phyloP scores from a whole-genome alignment of 2,329 filamentous ascomycete species.

The Ophiosphaerella narmari region DNA sequence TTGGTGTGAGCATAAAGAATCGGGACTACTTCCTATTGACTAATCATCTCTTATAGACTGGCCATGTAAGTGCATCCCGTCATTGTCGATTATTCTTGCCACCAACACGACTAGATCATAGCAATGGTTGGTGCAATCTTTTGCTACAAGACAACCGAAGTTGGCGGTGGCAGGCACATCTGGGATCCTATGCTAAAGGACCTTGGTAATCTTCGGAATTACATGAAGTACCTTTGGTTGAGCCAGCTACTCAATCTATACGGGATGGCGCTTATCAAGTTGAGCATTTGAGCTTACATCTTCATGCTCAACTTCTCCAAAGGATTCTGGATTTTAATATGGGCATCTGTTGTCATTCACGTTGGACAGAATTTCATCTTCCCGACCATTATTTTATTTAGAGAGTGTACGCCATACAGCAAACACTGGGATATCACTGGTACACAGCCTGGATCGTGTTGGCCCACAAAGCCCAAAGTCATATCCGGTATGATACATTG shows the following conservation, averaged over 20 bases:
- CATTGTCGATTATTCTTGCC: background rate
- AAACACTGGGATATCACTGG: conserved; percentile 29
- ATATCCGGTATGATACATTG: conserved; percentile 17
- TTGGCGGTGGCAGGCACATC: conserved; percentile 25
- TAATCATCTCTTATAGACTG: conserved; percentile 31
- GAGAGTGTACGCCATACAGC: conserved; percentile 26
- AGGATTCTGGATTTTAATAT: conserved; percentile 25
- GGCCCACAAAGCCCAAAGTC: conserved; percentile 26
- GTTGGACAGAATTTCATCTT: conserved; percentile 29
- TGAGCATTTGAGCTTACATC: conserved; percentile 35
- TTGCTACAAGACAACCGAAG: conserved; percentile 24
- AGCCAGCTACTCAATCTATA: conserved; percentile 31
- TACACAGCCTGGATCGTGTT: conserved; percentile 27
- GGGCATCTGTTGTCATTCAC: conserved; percentile 25
- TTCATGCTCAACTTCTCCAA: conserved; percentile 32
- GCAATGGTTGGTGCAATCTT: conserved; percentile 25
- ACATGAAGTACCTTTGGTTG: conserved; percentile 26
- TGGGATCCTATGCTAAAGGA: conserved; percentile 29
- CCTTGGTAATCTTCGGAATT: conserved; percentile 20
- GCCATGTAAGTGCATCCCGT: conserved; percentile 17
- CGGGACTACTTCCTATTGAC: conserved; percentile 28
- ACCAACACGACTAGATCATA: conserved; percentile 18
- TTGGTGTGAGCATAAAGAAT: conserved; percentile 25
- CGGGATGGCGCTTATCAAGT: conserved; percentile 33
- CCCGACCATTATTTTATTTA: conserved; percentile 26